Percentiles rank a stretch among this genome's conserved stretches.
These are phyloP conservation scores for Saccharomycopsis hybrid DNA, from an alignment of 1,139 yeast genomes.

Conservation along the genomic window DNA sequence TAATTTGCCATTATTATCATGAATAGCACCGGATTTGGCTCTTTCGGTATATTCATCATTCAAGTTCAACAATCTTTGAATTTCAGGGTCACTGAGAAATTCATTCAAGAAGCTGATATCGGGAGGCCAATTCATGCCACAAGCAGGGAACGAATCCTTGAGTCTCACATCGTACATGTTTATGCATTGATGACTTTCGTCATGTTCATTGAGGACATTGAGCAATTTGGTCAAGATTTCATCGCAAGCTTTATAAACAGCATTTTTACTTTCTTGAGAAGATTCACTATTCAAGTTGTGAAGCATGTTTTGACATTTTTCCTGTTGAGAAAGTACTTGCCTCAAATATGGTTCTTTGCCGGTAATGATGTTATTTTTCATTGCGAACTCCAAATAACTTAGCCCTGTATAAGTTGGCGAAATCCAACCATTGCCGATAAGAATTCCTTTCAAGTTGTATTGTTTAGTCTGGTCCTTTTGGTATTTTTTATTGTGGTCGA, in stretches of 20 bases:
- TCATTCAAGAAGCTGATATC: constrained; percentile 53
- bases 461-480: constrained; percentile 27
- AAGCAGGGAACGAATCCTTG: constrained; percentile 68
- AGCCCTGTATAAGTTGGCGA: constrained; percentile 82
- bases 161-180: constrained; percentile 80
- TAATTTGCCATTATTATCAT: constrained; percentile 26
- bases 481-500: constrained; percentile 39
- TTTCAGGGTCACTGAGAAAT: constrained; percentile 52
- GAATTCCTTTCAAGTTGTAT: constrained; percentile 51
- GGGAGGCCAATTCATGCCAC: constrained; percentile 95
- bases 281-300: constrained; percentile 25
- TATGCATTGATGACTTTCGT: constrained; percentile 45
- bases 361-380: constrained; percentile 51
- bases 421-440: constrained; percentile 97
- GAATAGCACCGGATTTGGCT: constrained; percentile 22
- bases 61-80: constrained; percentile 54
- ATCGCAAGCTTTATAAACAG: constrained; percentile 44
- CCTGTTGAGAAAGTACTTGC: constrained; percentile 44
- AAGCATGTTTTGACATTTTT: constrained; percentile 53
- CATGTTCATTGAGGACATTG: constrained; percentile 31
- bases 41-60: constrained; percentile 25
- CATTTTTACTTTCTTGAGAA: constrained; percentile 27
- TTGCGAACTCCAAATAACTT: constrained; percentile 69
- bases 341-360: constrained; percentile 35
- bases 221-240: constrained; percentile 39